Evolutionary conservation across 2,329 filamentous ascomycete species (phyloP), one percentile per base, ranked within the genome.

Genomic region (Pyricularia pennisetigena): DNA sequence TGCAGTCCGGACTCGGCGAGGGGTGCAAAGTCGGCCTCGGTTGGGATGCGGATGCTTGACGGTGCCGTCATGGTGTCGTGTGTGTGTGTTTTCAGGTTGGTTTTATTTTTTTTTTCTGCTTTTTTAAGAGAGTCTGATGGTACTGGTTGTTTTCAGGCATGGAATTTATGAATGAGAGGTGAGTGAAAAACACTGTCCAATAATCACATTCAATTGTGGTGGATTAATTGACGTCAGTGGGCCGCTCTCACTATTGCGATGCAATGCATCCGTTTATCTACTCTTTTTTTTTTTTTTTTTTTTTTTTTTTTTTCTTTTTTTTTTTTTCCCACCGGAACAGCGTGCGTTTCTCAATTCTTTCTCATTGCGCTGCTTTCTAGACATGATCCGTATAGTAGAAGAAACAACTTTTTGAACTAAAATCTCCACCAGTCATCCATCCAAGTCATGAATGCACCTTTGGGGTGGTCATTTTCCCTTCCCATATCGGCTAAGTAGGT

Each of bases 11-110:
- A 74, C 57, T 79, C 74, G 26, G 76, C 71, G 57, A 85, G 78
- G 32, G 79, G 72, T 54, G 78, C 70, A 71, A 87, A 86, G 75
- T 87, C 85, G 20, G 78, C 77, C 9, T 78, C 75, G 26, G 81
- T 82, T 7, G 85, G 85, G 70, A 86, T 81, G 59, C 82, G 80
- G 3, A 69, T 71, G 30, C n/a, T 49, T 49, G 41, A 49, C n/a
- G 41, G 20, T 32, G 24, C 4, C 16, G 63, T 35, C 63, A 64
- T 64, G 28, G 7, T 64, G 16, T 32, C 5, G 30, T n/a, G 16
- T 49, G 35, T n/a, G 12, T n/a, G 1, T 49, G 2, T 20, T n/a
- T n/a, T n/a, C 4, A 1, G 2, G 5, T 32, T 32, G 16, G 41
- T 7, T 1, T n/a, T 1, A 3, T 7, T 49, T n/a, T 9, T 49